Conservation (phyloP, 2,329 filamentous ascomycete species). For the Aschersonia sp. region DNA sequence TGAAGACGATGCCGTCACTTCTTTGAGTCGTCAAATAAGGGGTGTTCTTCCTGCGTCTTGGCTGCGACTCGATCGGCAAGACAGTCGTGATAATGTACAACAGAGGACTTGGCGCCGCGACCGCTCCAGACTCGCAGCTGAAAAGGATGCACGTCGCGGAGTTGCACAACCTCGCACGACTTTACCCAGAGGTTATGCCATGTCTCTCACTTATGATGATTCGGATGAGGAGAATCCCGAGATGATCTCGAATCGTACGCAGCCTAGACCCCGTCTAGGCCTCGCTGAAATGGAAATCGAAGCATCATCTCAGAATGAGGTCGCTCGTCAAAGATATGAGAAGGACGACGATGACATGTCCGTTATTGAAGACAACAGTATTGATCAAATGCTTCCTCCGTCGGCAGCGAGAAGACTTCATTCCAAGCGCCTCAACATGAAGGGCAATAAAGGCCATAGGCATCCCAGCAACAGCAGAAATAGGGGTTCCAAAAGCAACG, state of each 20-base stretch:
- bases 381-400: slow-evolving; percentile 35
- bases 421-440: slow-evolving; percentile 8
- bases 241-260: not conserved
- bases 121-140: slow-evolving; percentile 17
- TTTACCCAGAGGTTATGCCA: slow-evolving; percentile 12
- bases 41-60: slow-evolving; percentile 55
- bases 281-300: no score
- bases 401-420: slow-evolving; percentile 26
- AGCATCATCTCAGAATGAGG: no score
- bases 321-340: not conserved
- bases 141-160: slow-evolving; percentile 27
- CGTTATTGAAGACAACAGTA: slow-evolving; percentile 33
- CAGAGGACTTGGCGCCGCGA: slow-evolving; percentile 12
- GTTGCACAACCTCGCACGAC: slow-evolving; percentile 31
- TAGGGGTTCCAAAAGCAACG: no score
- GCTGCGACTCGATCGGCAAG: slow-evolving; percentile 42
- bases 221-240: slow-evolving; percentile 11
- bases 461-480: no score
- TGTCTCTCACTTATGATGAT: slow-evolving; percentile 28
- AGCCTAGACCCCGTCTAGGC: no score
- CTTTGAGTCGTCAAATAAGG: slow-evolving; percentile 31
- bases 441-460: not conserved
- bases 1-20: slow-evolving; percentile 25
- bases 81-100: slow-evolving; percentile 15
- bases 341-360: slow-evolving; percentile 21